Evolutionary conservation across 805 yeast species (phyloP), one percentile per base, ranked within the genome.

Genomic region (Metschnikowia colocasiae): DNA sequence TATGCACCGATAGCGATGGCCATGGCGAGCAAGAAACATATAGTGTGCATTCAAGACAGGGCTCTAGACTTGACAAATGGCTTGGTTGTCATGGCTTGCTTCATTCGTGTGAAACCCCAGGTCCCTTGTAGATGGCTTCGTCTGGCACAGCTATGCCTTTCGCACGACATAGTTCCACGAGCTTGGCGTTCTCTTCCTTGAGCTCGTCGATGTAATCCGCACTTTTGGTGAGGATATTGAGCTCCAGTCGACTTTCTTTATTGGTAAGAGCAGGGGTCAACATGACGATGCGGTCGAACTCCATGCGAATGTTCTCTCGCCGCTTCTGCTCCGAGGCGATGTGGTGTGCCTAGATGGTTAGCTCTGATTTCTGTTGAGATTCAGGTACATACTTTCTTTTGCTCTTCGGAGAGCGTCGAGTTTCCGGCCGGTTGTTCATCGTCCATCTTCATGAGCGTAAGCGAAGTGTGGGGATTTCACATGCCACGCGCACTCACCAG

Each of bases 241-340:
- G 75, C 59, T 91, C 98, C 0, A 95, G 85, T 36, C 97, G 70
- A 46, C 85, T 81, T 56, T 92, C 96, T 20, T 73, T 69, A n/a
- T 75, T 73, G 1, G 78, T 72, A 36, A 91, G 68, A 7, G 78
- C 81, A 0, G 97, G 97, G 1, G 94, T 89, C 7, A 87, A 63
- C 1, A 76, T 72, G 0, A 90, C 91, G 19, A 91, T 72, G 46
- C 76, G 78, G 57, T 87, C 95, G 59, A 88, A 91, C 8, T 89
- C 91, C 8, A 82, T 78, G 38, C 97, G 72, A 19, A 92, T 88
- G 35, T 91, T 88, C 54, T 83, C 88, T 51, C 98, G 73, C 57
- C 98, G 74, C 59, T 85, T 86, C 62, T 89, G 91, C 61, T 91
- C 98, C 0, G 91, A 83, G 4, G 87, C 87, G 6, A 87, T 85